Base-by-base conservation (phyloP, 805 yeast species). In the Metschnikowia gelsemii region DNA sequence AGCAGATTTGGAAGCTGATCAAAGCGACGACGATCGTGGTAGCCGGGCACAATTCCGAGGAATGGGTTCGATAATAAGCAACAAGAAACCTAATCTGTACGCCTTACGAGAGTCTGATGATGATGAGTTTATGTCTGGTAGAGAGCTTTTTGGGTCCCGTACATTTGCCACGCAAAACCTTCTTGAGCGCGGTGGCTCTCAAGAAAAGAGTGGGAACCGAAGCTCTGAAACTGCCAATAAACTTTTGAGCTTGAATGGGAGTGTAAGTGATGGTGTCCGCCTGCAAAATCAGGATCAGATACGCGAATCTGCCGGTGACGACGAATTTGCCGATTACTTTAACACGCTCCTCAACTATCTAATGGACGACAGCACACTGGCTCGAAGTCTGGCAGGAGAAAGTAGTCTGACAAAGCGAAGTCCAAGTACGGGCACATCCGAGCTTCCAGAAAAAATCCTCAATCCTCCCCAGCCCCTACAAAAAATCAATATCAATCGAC, bases 401-500 rank as follows among this genome's bases (percentile, higher is more conserved):
- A 14, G 12, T n/a, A 28, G 17, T 28, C 17, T 26, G 29, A 20
- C 13, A 4, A 8, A 19, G 38, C 42, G 23, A 34, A 19, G 25
- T 17, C 16, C 22, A 27, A 29, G 12, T 8, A 28, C 38, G 22
- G 42, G 42, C 20, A 22, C 49, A 11, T 21, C 36, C 5, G 43
- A 39, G 22, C 57, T 66, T 5, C 73, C 73, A 0, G 49, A 67
- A 18, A 66, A 75, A 38, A 56, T 81, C 20, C 59, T 70, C 22
- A 63, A 70, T 38, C 84, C 86, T 5, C 90, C 91, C 1, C 64
- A 68, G 26, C 74, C 75, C 7, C 43, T 66, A 2, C 48, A 57
- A n/a, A 77, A 79, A 52, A 78, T 87, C 26, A 76, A 79, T 45
- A 71, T 90, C 37, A 93, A 88, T 56, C 87, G 88, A 24, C 82